Percentiles rank a stretch among this genome's conserved stretches.
phyloP scores from a whole-genome alignment of 2,329 filamentous ascomycete genomes.

The Hortaea werneckii region DNA sequence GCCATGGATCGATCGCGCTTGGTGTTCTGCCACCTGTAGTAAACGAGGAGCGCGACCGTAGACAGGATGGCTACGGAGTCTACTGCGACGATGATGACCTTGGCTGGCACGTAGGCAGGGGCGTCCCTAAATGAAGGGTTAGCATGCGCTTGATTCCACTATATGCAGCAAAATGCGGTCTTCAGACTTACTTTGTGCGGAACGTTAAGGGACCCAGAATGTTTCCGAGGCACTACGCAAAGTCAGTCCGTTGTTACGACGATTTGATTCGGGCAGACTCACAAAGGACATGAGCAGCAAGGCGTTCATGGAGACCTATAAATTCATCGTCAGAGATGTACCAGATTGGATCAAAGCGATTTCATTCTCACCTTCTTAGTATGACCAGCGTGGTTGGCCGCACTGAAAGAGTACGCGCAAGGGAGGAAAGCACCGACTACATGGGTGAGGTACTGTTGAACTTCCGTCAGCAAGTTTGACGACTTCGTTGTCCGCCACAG shows the following conservation, averaged over 20 bases:
- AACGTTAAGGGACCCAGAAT: constrained; percentile 28
- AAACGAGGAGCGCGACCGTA: constrained; percentile 37
- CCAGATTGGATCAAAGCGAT: no score
- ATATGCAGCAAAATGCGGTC: background rate
- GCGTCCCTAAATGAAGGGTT: constrained; percentile 13
- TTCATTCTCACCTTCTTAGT: constrained; percentile 30
- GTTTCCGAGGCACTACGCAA: background rate
- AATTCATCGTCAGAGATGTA: no score
- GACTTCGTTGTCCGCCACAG: constrained; percentile 37
- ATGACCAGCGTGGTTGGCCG: constrained; percentile 18
- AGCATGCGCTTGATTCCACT: background rate
- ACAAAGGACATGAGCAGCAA: constrained; percentile 28
- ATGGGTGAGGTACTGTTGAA: constrained; percentile 27
- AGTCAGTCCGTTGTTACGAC: no score
- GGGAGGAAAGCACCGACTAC: constrained; percentile 24
- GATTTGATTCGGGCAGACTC: no score
- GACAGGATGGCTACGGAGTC: constrained; percentile 20
- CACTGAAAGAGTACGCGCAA: constrained; percentile 24
- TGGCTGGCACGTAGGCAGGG: constrained; percentile 28
- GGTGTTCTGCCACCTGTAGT: constrained; percentile 37
- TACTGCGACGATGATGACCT: constrained; percentile 25
- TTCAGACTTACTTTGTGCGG: constrained; percentile 9
- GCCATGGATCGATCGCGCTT: constrained; percentile 19
- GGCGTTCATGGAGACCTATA: constrained; percentile 19
- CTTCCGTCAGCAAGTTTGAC: constrained; percentile 48